phyloP scores from a whole-genome alignment of 371 early-diverging fungal species.

The Lichtheimia corymbifera region DNA sequence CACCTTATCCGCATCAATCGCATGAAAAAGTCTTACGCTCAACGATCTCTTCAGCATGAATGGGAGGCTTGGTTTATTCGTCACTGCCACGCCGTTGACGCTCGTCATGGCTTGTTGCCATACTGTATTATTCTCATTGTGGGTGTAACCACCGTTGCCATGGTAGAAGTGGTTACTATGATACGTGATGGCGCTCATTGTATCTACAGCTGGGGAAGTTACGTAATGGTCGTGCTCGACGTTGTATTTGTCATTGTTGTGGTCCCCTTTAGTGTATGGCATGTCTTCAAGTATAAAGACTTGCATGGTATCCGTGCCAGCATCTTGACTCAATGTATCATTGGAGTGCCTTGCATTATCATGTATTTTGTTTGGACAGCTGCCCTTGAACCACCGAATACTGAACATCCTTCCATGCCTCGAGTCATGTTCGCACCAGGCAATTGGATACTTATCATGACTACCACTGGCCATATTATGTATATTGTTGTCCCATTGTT shows the following conservation, averaged over 20 bases:
- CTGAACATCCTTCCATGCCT: not conserved
- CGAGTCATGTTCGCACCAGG: slow-evolving; percentile 7
- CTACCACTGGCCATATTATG: not conserved
- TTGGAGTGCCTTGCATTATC: slow-evolving; percentile 31
- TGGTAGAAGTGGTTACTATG: slow-evolving; percentile 10
- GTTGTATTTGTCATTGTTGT: slow-evolving; percentile 18
- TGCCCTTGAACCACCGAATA: not conserved
- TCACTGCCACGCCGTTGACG: too few species aligned
- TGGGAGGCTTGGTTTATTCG: too few species aligned
- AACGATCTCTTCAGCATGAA: too few species aligned
- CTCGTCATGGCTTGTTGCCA: not conserved
- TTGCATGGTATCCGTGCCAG: slow-evolving; percentile 37
- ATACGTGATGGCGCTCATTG: slow-evolving; percentile 10
- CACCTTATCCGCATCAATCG: slow-evolving; percentile 22
- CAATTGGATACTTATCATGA: slow-evolving; percentile 11
- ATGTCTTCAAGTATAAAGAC: slow-evolving; percentile 23
- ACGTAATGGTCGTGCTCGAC: slow-evolving; percentile 9
- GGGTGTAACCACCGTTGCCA: slow-evolving; percentile 16
- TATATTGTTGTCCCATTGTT: not conserved
- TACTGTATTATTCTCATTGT: slow-evolving; percentile 8
- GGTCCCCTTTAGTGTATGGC: slow-evolving; percentile 28
- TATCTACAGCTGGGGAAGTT: slow-evolving; percentile 15
- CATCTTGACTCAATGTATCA: slow-evolving; percentile 16
- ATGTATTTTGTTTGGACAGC: slow-evolving; percentile 26
- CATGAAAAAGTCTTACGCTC: slow-evolving; percentile 10